Base-by-base conservation (phyloP, 148 eudicot genomes). In the Persicaria maculosa region DNA sequence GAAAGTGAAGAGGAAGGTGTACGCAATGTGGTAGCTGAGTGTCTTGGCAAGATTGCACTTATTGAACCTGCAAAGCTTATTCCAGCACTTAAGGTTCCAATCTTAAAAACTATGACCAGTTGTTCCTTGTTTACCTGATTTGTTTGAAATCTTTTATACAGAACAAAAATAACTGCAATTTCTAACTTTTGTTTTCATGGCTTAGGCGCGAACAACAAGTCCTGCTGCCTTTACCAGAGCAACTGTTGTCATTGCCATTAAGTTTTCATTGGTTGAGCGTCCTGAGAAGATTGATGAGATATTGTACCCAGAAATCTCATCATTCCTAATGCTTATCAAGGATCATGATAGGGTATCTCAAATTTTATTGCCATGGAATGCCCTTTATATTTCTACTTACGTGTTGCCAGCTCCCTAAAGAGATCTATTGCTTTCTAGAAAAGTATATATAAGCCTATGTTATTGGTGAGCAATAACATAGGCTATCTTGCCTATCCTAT, bases 1-100 rank as follows among this genome's bases (percentile, higher is more conserved):
- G 97, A 96, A 88, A 96, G 99, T 77, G 99, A 96, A 40, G 99
- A 96, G 81, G 97, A 96, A 84, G 99, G 97, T 58, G 99, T 96
- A 72, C 94, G 99, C 68, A 92, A 96, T 83, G 99, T 96, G 53
- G 99, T 96, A 68, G 99, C 99, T 36, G 97, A 96, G 78, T 96
- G 99, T 78, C 88, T 96, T 74, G 99, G 99, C 20, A 96, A 96
- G 85, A 84, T 96, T 77, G 97, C 97, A 54, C 93, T 96, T 74
- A 92, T 92, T 54, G 91, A 92, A 79, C 99, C 99, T 72, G 85
- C 67, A 68, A 96, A 89, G 84, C 97, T 96, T 79, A 85, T 96
- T 76, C 97, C 99, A 64, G 97, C 97, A 3, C 90, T 96, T 14
- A 96, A 92, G 97, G 99, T 96, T 5, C 15, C 52, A 43, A 65